These are phyloP conservation scores for Penicillium sclerotigenum DNA, from an alignment of 2,329 filamentous ascomycete genomes.

Conservation along the genomic window DNA sequence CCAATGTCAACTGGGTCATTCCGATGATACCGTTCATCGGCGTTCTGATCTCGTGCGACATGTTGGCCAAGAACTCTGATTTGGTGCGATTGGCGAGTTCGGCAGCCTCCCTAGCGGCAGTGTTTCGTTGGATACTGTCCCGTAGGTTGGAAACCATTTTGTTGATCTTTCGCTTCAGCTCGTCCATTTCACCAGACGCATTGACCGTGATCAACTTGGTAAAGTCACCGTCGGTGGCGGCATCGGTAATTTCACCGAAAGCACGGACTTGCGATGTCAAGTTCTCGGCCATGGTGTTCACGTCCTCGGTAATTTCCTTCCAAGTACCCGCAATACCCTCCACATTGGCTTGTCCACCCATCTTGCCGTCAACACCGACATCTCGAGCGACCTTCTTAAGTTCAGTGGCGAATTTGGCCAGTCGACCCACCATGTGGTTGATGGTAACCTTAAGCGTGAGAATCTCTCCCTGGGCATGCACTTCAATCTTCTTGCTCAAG, in stretches of 20 bases:
- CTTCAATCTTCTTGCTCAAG: constrained; percentile 93
- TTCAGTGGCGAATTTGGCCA: constrained; percentile 94
- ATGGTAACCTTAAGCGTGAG: constrained; percentile 92
- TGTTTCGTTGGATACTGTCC: constrained; percentile 96
- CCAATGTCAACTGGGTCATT: constrained; percentile 94
- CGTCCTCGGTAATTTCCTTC: constrained; percentile 97
- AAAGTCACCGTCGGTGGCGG: constrained; percentile 94
- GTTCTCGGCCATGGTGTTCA: constrained; percentile 87
- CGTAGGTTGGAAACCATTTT: constrained; percentile 96
- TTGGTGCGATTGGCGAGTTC: constrained; percentile 98
- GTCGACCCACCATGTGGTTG: constrained; percentile 95
- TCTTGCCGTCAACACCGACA: constrained; percentile 95
- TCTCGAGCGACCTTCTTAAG: constrained; percentile 94
- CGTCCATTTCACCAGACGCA: constrained; percentile 98
- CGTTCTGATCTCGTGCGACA: constrained; percentile 97
- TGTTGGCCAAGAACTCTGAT: constrained; percentile 96
- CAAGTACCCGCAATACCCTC: constrained; percentile 88
- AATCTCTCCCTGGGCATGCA: constrained; percentile 93
- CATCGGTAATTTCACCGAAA: constrained; percentile 97
- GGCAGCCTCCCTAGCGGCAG: constrained; percentile 88
- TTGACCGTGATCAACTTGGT: constrained; percentile 95
- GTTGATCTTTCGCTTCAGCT: constrained; percentile 98
- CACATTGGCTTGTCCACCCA: constrained; percentile 95
- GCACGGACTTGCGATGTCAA: constrained; percentile 94
- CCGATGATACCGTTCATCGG: constrained; percentile 98